Conservation (phyloP, 306 rosid species). For the Phaseolus lunatus region DNA sequence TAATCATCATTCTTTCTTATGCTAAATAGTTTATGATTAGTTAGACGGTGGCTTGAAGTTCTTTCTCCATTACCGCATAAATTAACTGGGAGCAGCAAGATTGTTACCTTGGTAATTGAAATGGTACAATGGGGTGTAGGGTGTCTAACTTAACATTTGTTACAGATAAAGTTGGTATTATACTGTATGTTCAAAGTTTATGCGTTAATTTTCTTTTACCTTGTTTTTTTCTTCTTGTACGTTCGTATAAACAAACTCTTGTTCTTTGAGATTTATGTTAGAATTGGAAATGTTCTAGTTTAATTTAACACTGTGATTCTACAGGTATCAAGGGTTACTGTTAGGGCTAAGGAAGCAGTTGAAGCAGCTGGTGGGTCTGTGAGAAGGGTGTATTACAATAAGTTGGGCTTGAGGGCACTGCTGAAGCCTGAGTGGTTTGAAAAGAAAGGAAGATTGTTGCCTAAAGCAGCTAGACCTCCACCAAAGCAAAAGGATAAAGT, state of each 20-base stretch:
- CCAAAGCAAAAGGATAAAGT: conserved; percentile 85
- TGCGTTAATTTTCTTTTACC: background rate
- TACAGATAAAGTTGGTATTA: conserved; percentile 5
- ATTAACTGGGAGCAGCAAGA: background rate
- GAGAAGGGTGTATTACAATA: conserved; percentile 86
- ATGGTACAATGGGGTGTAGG: background rate
- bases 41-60: conserved; percentile 19
- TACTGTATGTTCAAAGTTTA: conserved; percentile 3
- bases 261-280: conserved; percentile 12
- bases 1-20: conserved; percentile 1
- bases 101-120: conserved; percentile 4
- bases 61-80: conserved; percentile 21
- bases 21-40: conserved; percentile 5
- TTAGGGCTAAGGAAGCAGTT: conserved; percentile 85
- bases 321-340: conserved; percentile 95
- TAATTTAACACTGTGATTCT: conserved; percentile 31
- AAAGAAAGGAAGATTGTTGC: conserved; percentile 93
- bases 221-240: background rate
- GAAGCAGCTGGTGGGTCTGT: conserved; percentile 96
- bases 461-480: conserved; percentile 95
- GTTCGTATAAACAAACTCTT: conserved; percentile 15
- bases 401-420: conserved; percentile 83
- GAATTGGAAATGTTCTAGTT: background rate
- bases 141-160: conserved; percentile 26
- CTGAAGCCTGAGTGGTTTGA: conserved; percentile 93